Evolutionary conservation across 2,329 filamentous ascomycete species (phyloP), one percentile per base, ranked within the genome.

Genomic region (Cladosporium sp.): DNA sequence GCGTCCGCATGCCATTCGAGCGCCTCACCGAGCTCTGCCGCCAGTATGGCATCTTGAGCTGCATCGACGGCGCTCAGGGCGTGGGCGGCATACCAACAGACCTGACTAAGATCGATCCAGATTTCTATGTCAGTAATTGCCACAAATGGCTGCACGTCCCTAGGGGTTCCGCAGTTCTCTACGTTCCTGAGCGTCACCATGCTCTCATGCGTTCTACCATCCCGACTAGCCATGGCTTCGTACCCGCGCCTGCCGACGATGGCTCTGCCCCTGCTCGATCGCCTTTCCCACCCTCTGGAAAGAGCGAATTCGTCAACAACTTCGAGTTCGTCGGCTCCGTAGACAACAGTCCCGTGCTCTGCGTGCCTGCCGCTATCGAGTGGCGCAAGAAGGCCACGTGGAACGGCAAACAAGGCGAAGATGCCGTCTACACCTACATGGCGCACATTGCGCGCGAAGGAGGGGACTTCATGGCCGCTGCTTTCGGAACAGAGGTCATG

Each of bases 91-190:
- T 97, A 8, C 82, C 85, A 0, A 77, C 97, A 8, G 86, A 96
- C 76, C 78, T 97, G 16, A 69, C 75, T 0, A 76, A 79, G 4
- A 79, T 93, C 2, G 86, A 93, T 68, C 89, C 92, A 0, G 93
- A 97, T 77, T 97, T 96, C 79, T 91, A 96, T 73, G 85, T 94
- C 16, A 89, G 85, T 64, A 97, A 97, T 76, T 91, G 88, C 71
- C 91, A 96, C 81, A 96, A 96, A 76, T 98, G 94, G 94, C 86
- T 97, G 8, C 89, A 87, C 73, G 86, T 87, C 0, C 94, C 93
- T 0, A 88, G 93, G 34, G 90, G 89, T 18, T 93, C 90, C 74
- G 92, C 92, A 2, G 81, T 95, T 4, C 86, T 97, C 69, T 90
- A 96, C 77, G 91, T 95, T 1, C 91, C 93, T 0, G 66, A 82